Conservation (phyloP, 2,329 filamentous ascomycete species). For the Ascochyta lentis region DNA sequence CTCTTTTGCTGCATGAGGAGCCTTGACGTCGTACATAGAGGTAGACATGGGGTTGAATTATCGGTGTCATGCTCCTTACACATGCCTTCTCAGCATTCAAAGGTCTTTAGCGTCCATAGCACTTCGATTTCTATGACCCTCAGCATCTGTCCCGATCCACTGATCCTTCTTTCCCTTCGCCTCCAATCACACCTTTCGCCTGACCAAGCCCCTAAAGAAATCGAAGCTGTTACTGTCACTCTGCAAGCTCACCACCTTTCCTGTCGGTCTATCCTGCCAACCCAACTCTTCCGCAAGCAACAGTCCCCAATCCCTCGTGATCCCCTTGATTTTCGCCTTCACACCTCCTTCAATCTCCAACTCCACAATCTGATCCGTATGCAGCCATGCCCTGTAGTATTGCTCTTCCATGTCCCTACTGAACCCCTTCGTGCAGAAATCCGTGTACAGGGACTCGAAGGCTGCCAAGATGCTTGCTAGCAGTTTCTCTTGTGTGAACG, state of each 20-base stretch:
- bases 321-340: conserved; percentile 79
- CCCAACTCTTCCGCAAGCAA: conserved; percentile 83
- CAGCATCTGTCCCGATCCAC: too few species aligned
- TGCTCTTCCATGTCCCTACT: conserved; percentile 71
- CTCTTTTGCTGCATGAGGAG: too few species aligned
- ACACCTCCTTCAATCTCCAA: conserved; percentile 81
- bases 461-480: conserved; percentile 79
- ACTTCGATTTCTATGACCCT: too few species aligned
- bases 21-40: too few species aligned
- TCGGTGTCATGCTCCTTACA: too few species aligned
- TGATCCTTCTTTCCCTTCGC: neutral
- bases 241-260: conserved; percentile 82
- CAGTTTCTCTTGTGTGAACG: conserved; percentile 78
- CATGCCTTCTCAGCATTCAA: neutral
- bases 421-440: conserved; percentile 80
- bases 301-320: conserved; percentile 91
- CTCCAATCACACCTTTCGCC: conserved; percentile 69
- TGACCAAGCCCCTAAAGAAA: conserved; percentile 88
- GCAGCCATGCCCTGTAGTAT: conserved; percentile 76
- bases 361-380: conserved; percentile 69
- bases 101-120: neutral
- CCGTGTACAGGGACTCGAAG: conserved; percentile 77
- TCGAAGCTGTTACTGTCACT: conserved; percentile 99
- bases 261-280: conserved; percentile 73
- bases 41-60: too few species aligned